These are phyloP conservation scores for Bothriochloa decipiens DNA, from an alignment of 176 grass and related monocot genomes.

Conservation along the genomic window DNA sequence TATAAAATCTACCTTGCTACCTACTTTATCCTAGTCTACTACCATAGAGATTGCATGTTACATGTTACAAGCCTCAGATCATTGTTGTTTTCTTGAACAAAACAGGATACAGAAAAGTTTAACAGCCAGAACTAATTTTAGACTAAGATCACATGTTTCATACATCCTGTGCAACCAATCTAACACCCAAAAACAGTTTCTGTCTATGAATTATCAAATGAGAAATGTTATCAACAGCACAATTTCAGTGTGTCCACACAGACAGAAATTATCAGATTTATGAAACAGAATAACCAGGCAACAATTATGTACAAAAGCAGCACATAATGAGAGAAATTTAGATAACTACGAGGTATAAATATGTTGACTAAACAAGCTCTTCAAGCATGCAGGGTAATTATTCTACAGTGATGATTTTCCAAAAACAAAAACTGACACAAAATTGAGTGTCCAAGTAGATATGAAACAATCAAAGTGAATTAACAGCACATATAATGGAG, in stretches of 20 bases:
- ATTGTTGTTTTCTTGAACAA: background rate
- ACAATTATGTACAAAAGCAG: background rate
- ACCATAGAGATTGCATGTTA: background rate
- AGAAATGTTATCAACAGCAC: background rate
- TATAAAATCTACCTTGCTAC: background rate
- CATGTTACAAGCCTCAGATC: background rate
- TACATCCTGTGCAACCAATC: background rate
- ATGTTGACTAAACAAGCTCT: background rate
- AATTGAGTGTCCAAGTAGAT: background rate
- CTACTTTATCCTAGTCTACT: constrained; percentile 11
- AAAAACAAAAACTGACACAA: constrained; percentile 16
- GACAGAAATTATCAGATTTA: background rate
- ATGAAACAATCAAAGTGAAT: constrained; percentile 9
- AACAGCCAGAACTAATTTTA: background rate
- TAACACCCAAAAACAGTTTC: constrained; percentile 4
- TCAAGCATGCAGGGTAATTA: background rate
- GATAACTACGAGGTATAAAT: background rate
- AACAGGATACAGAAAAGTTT: background rate
- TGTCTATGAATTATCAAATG: background rate
- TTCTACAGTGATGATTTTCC: background rate
- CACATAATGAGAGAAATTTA: background rate
- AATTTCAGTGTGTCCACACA: background rate
- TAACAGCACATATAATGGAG: constrained; percentile 11
- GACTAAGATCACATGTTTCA: background rate
- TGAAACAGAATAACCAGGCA: background rate